These are phyloP conservation scores for Eragrostis tef DNA, from an alignment of 202 grass and related monocot genomes.

Conservation along the genomic window DNA sequence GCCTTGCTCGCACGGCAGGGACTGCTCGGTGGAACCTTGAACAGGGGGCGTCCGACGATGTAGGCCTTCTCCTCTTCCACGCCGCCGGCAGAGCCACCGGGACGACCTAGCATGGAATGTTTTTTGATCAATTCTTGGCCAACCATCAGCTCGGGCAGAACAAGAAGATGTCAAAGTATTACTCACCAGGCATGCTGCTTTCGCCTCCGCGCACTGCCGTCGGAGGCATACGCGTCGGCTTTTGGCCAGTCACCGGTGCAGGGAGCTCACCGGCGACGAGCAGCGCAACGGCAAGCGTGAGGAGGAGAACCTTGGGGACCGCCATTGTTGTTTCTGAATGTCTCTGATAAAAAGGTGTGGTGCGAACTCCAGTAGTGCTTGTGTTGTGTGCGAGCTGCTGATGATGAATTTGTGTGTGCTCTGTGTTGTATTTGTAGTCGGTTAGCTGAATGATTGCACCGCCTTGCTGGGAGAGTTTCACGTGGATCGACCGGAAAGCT, in stretches of 20 bases:
- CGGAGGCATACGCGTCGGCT: background rate
- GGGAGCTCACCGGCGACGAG: constrained; percentile 2
- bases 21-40: constrained; percentile 9
- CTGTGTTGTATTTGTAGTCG: constrained; percentile 3
- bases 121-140: background rate
- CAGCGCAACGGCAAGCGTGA: background rate
- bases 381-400: background rate
- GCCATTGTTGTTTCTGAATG: background rate
- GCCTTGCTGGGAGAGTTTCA: background rate
- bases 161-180: background rate
- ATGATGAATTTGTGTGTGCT: background rate
- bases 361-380: no score
- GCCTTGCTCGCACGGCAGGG: background rate
- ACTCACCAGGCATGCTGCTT: background rate
- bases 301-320: background rate
- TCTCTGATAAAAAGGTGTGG: background rate
- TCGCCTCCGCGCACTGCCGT: no score
- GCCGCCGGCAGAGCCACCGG: background rate
- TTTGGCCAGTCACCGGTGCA: background rate
- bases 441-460: background rate
- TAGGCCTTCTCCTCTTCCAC: constrained; percentile 30
- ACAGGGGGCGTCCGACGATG: constrained; percentile 20
- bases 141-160: background rate
- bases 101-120: background rate
- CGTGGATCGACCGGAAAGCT: background rate